A percentile compares a stretch with the other conserved stretches of the same genome.
Conservation (phyloP, 192 early-diverging fungal species). For the Entophlyctis helioformis region DNA sequence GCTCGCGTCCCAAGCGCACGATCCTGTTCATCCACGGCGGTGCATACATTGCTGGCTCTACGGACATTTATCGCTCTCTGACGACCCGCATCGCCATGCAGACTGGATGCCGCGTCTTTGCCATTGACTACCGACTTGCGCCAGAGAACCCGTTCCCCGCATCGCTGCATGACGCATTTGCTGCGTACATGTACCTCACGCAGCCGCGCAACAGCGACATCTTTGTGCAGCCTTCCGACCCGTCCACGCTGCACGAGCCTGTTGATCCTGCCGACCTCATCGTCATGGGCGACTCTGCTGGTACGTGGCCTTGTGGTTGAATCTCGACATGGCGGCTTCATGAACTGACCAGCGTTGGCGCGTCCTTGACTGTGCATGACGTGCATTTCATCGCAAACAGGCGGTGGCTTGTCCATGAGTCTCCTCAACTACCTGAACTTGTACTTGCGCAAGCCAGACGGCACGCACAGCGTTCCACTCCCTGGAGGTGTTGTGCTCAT, state of each 20-base stretch:
- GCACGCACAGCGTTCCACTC: slow-evolving; percentile 11
- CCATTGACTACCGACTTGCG: slow-evolving; percentile 25
- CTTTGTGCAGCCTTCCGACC: slow-evolving; percentile 11
- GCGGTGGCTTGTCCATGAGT: slow-evolving; percentile 23
- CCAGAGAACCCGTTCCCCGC: slow-evolving; percentile 30
- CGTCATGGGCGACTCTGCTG: slow-evolving; percentile 27
- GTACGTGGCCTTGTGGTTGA: no score
- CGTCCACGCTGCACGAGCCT: slow-evolving; percentile 8
- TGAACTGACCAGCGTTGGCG: no score
- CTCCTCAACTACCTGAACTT: slow-evolving; percentile 32
- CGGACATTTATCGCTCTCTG: slow-evolving; percentile 16
- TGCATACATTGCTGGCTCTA: slow-evolving; percentile 22
- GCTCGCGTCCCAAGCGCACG: slow-evolving; percentile 5
- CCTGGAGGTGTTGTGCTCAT: slow-evolving; percentile 19
- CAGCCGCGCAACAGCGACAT: slow-evolving; percentile 21
- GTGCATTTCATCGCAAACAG: background rate
- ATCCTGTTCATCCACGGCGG: slow-evolving; percentile 30
- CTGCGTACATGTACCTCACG: slow-evolving; percentile 26
- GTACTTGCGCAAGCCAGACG: slow-evolving; percentile 12
- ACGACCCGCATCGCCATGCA: slow-evolving; percentile 18
- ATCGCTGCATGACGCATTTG: slow-evolving; percentile 29
- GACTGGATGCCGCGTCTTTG: slow-evolving; percentile 16
- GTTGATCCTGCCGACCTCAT: slow-evolving; percentile 24
- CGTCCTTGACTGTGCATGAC: background rate
- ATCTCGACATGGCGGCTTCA: no score